Evolutionary conservation across 2,329 filamentous ascomycete species (phyloP), one percentile per base, ranked within the genome.

Genomic region (Rhynchosporium graminicola): DNA sequence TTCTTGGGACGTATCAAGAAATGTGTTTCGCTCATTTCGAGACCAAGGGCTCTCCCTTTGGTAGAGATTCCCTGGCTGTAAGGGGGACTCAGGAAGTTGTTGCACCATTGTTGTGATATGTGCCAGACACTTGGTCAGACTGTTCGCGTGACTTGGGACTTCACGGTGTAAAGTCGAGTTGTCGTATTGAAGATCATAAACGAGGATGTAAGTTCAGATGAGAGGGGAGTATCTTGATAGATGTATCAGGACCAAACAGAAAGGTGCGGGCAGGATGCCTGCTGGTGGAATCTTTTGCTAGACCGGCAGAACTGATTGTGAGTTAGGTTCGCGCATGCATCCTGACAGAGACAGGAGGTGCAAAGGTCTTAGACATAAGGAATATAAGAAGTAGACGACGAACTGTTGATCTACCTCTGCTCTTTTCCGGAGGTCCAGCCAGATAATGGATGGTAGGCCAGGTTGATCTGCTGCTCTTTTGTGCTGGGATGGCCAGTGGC

Each of bases 121-220:
- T 63, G 51, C 47, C 50, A 46, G 46, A 54, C 26, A 48, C 50
- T 48, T 13, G 56, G 40, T 29, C 47, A 56, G 45, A 45, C 6
- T 46, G 58, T 31, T 33, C 43, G 46, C 31, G 57, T 61, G 63
- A 59, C 42, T 60, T 57, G 57, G 58, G 63, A 59, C 42, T 60
- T 57, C 60, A 55, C 57, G 46, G 60, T 62, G 58, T 67, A 65
- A 67, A 73, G 67, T 65, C 71, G 72, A 74, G 72, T 69, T 72
- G 66, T 74, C 72, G 71, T 50, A 50, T 50, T 50, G 59, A 29
- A 38, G 67, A 64, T 66, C 57, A 66, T 66, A 64, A 67, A 59
- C 63, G 61, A 62, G 43, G 56, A 61, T 59, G 46, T 31, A 55
- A 55, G 48, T 58, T 59, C 54, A 64, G 56, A 59, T 42, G 20